Evolutionary conservation across 139 green algal genomes (phyloP), one percentile per base, ranked within the genome.

Genomic region (Chlorella sp.): DNA sequence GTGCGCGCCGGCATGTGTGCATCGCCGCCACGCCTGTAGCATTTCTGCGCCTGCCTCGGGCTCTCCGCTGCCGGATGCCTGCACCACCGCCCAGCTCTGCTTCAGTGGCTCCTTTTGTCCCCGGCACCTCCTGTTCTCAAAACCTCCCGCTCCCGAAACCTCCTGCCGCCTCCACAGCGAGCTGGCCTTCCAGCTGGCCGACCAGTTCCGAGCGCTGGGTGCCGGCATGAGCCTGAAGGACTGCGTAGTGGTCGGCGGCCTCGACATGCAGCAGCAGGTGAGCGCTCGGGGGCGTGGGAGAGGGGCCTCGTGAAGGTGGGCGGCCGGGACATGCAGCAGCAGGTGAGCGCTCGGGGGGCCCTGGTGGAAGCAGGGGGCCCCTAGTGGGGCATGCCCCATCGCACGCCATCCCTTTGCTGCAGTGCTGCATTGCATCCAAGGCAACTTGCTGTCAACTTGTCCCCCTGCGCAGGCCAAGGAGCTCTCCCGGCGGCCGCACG

Each of bases 111-210:
- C 64, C 24, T 38, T 75, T 7, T 44, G 41, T 77, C 3, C 72
- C 60, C 16, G 11, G 43, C 72, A 38, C 64, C 13, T 38, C 67
- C n/a, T 20, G 19, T 43, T 81, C 48, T 36, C 16, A 20, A 32
- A 9, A 17, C 74, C 48, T 54, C 28, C 67, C 56, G 1, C 24
- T 32, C 5, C 74, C 48, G n/a, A 46, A 34, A 3, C 20, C 20
- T 46, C 38, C 20, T 70, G 7, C 24, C n/a, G 3, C 41, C 32
- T 88, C 87, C 92, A 98, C 92, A 98, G 96, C 85, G 97, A 99
- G 91, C 92, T 99, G n/a, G 97, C 97, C 6, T 94, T 98, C 65
- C 97, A 99, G 89, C 92, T 99, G 19, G 92, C 88, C 16, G 97
- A 99, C 54, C 96, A 99, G 89, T 99, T 99, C 60, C 80, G 91